Conservation (phyloP, 352 stramenopile genomes). For the Pythium scleroteichum region DNA sequence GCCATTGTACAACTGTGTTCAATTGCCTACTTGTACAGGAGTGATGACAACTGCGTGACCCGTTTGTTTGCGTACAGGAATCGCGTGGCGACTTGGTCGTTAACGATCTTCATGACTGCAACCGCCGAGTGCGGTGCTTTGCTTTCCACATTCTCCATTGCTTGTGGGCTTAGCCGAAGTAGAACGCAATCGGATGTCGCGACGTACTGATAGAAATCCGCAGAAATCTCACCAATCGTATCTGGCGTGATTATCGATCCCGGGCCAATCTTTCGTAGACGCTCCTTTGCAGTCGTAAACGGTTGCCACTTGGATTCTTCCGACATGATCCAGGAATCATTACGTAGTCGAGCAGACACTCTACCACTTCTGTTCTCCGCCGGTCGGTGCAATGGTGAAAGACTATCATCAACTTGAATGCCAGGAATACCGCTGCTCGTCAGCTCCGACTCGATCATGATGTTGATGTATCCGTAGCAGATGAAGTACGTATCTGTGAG, state of each 20-base stretch:
- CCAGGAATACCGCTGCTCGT: constrained; percentile 58
- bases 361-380: not conserved
- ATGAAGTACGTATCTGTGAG: constrained; percentile 75
- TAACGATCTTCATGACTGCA: constrained; percentile 74
- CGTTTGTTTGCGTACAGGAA: constrained; percentile 78
- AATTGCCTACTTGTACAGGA: constrained; percentile 63
- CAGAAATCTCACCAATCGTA: constrained; percentile 25
- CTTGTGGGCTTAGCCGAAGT: constrained; percentile 52
- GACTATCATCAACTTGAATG: constrained; percentile 16
- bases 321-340: constrained; percentile 25
- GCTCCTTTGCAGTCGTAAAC: constrained; percentile 60
- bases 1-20: constrained; percentile 2
- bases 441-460: constrained; percentile 70
- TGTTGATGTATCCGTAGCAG: constrained; percentile 73
- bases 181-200: constrained; percentile 67
- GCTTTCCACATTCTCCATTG: constrained; percentile 58
- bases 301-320: constrained; percentile 64
- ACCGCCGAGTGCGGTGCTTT: constrained; percentile 67
- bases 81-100: constrained; percentile 51
- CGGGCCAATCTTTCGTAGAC: constrained; percentile 73
- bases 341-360: not conserved
- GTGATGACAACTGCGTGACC: constrained; percentile 72
- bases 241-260: constrained; percentile 74
- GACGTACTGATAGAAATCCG: constrained; percentile 60
- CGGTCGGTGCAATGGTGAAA: not conserved